Percentiles rank a stretch among this genome's conserved stretches.
phyloP scores from a whole-genome alignment of 2,329 filamentous ascomycete genomes.

The Venturia pyrina region DNA sequence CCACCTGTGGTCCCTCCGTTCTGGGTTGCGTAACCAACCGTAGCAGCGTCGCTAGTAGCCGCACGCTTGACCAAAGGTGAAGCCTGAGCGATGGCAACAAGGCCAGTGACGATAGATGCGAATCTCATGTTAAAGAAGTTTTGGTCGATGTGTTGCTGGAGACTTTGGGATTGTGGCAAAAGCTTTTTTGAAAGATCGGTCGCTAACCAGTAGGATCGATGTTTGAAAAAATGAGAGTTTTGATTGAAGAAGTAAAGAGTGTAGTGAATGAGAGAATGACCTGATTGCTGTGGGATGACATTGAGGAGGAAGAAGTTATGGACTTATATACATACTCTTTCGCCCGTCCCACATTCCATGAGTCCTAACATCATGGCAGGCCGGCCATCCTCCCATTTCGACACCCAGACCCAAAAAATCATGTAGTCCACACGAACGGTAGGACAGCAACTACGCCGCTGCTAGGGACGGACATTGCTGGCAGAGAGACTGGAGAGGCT shows the following conservation, averaged over 20 bases:
- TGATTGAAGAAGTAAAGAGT: not conserved
- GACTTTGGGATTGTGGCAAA: not conserved
- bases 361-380: not conserved
- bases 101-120: not conserved
- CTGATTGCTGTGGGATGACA: not conserved
- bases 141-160: not conserved
- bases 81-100: not conserved
- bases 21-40: slow-evolving; percentile 7
- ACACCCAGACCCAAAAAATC: not conserved
- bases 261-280: not conserved
- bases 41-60: not conserved
- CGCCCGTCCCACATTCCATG: not conserved
- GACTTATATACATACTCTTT: not conserved
- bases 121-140: not conserved
- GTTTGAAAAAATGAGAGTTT: not conserved
- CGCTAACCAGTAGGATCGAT: not conserved
- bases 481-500: not conserved
- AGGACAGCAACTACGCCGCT: not conserved
- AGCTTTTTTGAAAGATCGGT: not conserved
- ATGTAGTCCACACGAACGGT: not conserved
- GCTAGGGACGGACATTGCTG: slow-evolving; percentile 2
- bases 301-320: not conserved
- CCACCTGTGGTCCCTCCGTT: slow-evolving; percentile 27
- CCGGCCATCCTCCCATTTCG: not conserved
- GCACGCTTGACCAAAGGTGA: slow-evolving; percentile 3